Percentiles rank a stretch among this genome's conserved stretches.
Evolutionary conservation across 352 stramenopile genomes (phyloP).

Genomic region (Thalassiosira sp.): DNA sequence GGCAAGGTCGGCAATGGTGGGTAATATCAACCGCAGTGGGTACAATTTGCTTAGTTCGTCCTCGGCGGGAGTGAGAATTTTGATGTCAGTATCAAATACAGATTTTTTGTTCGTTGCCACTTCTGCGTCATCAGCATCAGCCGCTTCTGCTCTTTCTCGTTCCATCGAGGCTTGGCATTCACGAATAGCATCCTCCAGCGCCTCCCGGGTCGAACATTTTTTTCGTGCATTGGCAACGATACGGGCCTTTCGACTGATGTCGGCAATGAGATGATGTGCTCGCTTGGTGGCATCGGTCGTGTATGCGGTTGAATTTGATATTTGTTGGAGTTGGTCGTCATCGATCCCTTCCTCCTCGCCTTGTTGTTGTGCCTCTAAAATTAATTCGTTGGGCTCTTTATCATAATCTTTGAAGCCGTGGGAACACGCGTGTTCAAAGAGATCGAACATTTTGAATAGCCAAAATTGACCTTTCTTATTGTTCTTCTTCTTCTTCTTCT

Average conservation of each 20-base stretch:
- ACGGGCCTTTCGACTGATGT: neutral
- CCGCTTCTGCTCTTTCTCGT: neutral
- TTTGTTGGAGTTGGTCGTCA: constrained; percentile 2
- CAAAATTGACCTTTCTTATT: too few species aligned
- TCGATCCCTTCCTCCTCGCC: constrained; percentile 6
- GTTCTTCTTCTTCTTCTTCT: constrained; percentile 2
- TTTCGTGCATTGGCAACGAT: constrained; percentile 4
- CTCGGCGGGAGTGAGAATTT: neutral
- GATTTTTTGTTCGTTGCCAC: neutral
- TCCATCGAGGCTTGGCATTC: neutral
- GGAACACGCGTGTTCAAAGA: constrained; percentile 2
- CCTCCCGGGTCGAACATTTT: constrained; percentile 12
- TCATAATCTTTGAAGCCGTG: constrained; percentile 6
- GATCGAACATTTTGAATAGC: neutral
- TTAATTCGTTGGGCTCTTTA: constrained; percentile 2
- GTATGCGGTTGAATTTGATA: neutral
- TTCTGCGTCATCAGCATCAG: neutral
- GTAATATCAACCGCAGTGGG: constrained; percentile 10
- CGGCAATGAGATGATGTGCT: constrained; percentile 1
- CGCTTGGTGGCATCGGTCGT: neutral
- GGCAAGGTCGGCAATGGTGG: constrained; percentile 5
- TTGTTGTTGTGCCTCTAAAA: neutral
- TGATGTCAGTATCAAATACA: neutral
- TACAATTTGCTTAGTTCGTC: constrained; percentile 11
- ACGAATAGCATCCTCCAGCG: constrained; percentile 17